phyloP scores from a whole-genome alignment of 2,329 filamentous ascomycete species.

The Cercospora zeae-maydis region DNA sequence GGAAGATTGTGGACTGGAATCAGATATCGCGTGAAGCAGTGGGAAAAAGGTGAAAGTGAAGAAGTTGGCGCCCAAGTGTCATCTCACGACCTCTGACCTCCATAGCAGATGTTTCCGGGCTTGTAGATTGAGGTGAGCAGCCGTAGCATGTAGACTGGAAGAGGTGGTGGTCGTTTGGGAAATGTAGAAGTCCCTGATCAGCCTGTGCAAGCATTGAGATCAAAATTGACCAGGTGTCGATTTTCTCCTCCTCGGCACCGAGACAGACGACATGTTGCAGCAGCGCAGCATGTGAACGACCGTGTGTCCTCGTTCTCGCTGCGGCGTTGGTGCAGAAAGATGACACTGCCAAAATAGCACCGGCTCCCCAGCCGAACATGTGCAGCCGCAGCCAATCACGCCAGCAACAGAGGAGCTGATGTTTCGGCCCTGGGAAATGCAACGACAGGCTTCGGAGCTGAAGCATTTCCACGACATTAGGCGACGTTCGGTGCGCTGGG shows the following conservation, averaged over 20 bases:
- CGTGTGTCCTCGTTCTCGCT: not conserved
- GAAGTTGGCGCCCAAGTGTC: no score
- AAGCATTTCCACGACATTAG: conserved; percentile 5
- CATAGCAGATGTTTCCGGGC: not conserved
- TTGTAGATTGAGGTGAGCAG: not conserved
- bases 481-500: not conserved
- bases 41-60: no score
- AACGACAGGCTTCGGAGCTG: conserved; percentile 10
- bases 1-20: not conserved
- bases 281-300: not conserved
- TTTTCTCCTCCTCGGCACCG: not conserved
- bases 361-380: conserved; percentile 2
- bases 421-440: conserved; percentile 4
- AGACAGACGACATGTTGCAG: not conserved
- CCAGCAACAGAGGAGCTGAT: not conserved
- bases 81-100: not conserved
- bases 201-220: not conserved
- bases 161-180: not conserved
- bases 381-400: not conserved
- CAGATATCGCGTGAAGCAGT: not conserved
- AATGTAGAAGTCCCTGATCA: not conserved
- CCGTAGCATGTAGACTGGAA: not conserved
- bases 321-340: not conserved
- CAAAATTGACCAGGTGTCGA: not conserved
- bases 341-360: not conserved